Conservation (phyloP, 2,329 filamentous ascomycete genomes). For the Aspergillus transmontanensis region DNA sequence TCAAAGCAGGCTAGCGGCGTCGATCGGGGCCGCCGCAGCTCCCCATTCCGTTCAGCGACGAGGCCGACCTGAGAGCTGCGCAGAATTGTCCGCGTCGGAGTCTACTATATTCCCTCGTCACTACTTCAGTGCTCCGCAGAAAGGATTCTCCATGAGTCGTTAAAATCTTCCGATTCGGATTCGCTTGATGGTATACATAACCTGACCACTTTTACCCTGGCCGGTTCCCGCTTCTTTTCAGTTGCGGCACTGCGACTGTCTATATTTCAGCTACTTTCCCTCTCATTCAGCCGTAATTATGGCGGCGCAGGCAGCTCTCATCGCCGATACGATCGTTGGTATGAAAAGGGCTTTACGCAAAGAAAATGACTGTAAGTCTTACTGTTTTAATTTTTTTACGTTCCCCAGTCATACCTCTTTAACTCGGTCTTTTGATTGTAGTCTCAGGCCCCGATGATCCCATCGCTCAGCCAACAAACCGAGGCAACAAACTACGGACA, state of each 20-base stretch:
- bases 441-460: slow-evolving; percentile 53
- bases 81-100: background rate
- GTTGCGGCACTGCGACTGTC: background rate
- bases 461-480: slow-evolving; percentile 58
- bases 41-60: slow-evolving; percentile 24
- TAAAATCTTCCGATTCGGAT: background rate
- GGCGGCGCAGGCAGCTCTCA: slow-evolving; percentile 48
- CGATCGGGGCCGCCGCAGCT: slow-evolving; percentile 26
- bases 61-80: slow-evolving; percentile 12
- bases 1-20: slow-evolving; percentile 23
- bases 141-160: background rate
- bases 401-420: slow-evolving; percentile 10
- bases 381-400: background rate
- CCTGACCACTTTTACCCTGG: background rate
- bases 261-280: background rate
- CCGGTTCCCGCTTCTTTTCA: background rate
- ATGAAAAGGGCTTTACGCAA: slow-evolving; percentile 56
- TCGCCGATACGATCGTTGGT: slow-evolving; percentile 57
- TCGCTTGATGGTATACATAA: background rate
- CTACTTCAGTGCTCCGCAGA: background rate
- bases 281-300: slow-evolving; percentile 30
- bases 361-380: slow-evolving; percentile 46
- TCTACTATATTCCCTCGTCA: background rate
- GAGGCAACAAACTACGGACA: slow-evolving; percentile 63
- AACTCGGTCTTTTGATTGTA: slow-evolving; percentile 22